Evolutionary conservation across 75 land plant genomes (phyloP), one percentile per base, ranked within the genome.

Genomic region (Gnetum montanum): DNA sequence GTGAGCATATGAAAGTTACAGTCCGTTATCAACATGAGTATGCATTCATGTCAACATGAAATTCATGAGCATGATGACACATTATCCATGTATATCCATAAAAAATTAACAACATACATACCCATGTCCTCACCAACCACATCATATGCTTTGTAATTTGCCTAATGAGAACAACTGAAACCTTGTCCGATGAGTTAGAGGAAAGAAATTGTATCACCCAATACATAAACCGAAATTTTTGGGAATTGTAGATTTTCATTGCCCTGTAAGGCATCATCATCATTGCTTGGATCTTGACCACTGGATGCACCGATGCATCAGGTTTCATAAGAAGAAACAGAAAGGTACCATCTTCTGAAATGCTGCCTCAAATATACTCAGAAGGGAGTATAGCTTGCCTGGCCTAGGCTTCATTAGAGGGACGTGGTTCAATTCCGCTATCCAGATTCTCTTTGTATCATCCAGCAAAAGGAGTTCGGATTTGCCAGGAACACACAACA

Each of bases 351-450:
- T 49, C 53, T 15, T 29, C 53, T 4, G 11, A 49, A 49, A 49
- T 27, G 26, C 33, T 29, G 0, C 8, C 34, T n/a, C 6, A 15
- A n/a, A 29, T 4, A n/a, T n/a, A 28, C 6, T 30, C 18, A 4
- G 53, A 49, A 1, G 31, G 16, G 12, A 49, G 19, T n/a, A 20
- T 3, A 1, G 30, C 8, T n/a, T 49, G 31, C 33, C 30, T 49
- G 13, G n/a, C n/a, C n/a, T n/a, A n/a, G 53, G 53, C 34, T 49
- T 49, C 53, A 49, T 49, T 19, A 49, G 18, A 1, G 33, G 53
- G 7, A 15, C 3, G n/a, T 27, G 52, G n/a, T 27, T 31, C 18
- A 49, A 8, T 30, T 49, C 53, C 13, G 30, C 53, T 18, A 49
- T 34, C 53, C 53, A 29, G 7, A 12, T 22, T n/a, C 19, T 49